Percentiles rank a stretch among this genome's conserved stretches.
phyloP scores from a whole-genome alignment of 208 protist species.

The Wallacemonas sp. region DNA sequence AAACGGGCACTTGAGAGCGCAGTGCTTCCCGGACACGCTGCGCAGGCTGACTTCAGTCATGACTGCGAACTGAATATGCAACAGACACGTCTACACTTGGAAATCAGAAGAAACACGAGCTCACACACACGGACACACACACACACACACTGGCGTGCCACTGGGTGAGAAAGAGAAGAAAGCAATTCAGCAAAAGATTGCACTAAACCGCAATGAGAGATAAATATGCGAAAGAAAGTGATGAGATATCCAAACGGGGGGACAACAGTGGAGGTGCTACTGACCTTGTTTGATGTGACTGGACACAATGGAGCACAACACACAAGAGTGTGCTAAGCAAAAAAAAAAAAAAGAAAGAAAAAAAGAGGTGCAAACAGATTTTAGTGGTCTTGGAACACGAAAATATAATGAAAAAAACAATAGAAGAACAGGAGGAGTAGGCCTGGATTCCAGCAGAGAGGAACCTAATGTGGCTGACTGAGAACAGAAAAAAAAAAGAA shows the following conservation, averaged over 20 bases:
- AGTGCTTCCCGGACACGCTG: conserved; percentile 45
- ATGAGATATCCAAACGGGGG: too few relatives aligned
- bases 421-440: neutral
- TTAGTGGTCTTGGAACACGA: conserved; percentile 9
- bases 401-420: conserved; percentile 10
- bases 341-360: conserved; percentile 20
- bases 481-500: too few relatives aligned
- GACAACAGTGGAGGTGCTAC: too few relatives aligned
- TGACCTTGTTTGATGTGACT: too few relatives aligned
- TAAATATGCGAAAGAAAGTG: conserved; percentile 13
- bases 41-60: conserved; percentile 32
- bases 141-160: neutral
- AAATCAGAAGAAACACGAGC: neutral
- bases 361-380: conserved; percentile 7
- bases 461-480: too few relatives aligned
- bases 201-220: neutral
- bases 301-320: conserved; percentile 16
- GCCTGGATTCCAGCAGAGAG: too few relatives aligned
- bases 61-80: neutral
- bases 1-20: conserved; percentile 29
- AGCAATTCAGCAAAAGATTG: conserved; percentile 1
- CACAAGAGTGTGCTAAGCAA: too few relatives aligned
- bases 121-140: neutral
- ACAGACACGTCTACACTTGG: conserved; percentile 1
- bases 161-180: neutral